Evolutionary conservation across 2,329 filamentous ascomycete genomes (phyloP).

Genomic region (Botrytis paeoniae): DNA sequence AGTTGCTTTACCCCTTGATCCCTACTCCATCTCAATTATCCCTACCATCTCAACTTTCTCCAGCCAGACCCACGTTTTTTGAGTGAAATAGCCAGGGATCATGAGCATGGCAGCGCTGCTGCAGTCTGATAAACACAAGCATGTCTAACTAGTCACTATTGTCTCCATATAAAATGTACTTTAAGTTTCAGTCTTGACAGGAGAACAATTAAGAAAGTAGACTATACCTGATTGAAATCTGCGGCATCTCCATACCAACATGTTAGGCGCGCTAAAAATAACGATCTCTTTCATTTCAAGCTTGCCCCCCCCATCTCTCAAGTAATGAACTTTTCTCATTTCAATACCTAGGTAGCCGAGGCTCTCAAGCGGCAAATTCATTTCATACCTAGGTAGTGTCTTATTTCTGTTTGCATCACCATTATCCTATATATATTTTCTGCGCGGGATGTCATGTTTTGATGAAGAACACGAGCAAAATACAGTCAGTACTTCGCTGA

Average conservation of each 20-base stretch:
- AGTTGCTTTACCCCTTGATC: slow-evolving; percentile 4
- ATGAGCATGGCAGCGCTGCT: neutral
- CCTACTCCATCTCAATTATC: slow-evolving; percentile 13
- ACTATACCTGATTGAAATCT: neutral
- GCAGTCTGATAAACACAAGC: slow-evolving; percentile 14
- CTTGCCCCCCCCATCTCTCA: slow-evolving; percentile 9
- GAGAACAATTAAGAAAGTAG: neutral
- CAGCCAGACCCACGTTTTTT: slow-evolving; percentile 19
- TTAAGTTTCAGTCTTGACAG: neutral
- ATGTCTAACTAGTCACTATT: neutral
- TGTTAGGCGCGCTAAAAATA: slow-evolving; percentile 8
- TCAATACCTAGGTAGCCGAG: slow-evolving; percentile 1
- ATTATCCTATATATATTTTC: slow-evolving; percentile 6
- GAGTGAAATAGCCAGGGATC: neutral
- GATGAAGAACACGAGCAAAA: slow-evolving; percentile 14
- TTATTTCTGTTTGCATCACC: slow-evolving; percentile 11
- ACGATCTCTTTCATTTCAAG: neutral
- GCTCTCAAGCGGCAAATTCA: slow-evolving; percentile 3
- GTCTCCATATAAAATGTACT: slow-evolving; percentile 9
- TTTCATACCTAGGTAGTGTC: neutral
- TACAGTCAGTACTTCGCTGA: slow-evolving; percentile 13
- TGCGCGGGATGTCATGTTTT: slow-evolving; percentile 2
- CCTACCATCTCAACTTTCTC: slow-evolving; percentile 10
- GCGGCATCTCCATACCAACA: neutral
- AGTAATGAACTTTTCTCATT: slow-evolving; percentile 1